phyloP scores from a whole-genome alignment of 2,329 filamentous ascomycete species.

The Rasamsonia emersonii region DNA sequence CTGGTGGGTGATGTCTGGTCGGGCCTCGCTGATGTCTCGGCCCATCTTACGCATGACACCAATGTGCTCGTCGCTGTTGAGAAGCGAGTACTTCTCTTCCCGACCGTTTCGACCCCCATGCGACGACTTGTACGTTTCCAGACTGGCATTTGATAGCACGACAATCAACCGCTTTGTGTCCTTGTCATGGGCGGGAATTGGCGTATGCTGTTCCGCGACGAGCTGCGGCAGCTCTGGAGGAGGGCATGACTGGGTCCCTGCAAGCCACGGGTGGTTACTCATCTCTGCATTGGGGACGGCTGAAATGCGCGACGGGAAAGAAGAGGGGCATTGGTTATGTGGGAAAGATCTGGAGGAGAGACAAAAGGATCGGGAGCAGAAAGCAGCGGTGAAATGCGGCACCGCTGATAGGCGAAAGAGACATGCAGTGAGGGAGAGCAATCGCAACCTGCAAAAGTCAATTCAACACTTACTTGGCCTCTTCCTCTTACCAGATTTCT shows the following conservation, averaged over 20 bases:
- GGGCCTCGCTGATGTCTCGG: slow-evolving; percentile 92
- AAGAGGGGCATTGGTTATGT: neutral
- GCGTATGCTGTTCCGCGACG: slow-evolving; percentile 82
- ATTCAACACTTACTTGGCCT: slow-evolving; percentile 33
- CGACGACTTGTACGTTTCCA: slow-evolving; percentile 93
- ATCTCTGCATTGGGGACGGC: slow-evolving; percentile 12
- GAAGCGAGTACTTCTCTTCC: slow-evolving; percentile 92
- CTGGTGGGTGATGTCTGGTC: slow-evolving; percentile 98
- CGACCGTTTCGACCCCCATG: slow-evolving; percentile 58
- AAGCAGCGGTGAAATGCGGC: too few relatives aligned
- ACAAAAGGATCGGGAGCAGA: slow-evolving; percentile 2
- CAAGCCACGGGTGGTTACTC: slow-evolving; percentile 18
- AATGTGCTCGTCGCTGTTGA: slow-evolving; percentile 99
- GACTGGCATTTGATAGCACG: slow-evolving; percentile 89
- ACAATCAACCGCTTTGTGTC: slow-evolving; percentile 88
- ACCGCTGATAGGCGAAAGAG: slow-evolving; percentile 1
- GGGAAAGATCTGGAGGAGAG: slow-evolving; percentile 4
- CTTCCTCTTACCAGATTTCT: slow-evolving; percentile 30
- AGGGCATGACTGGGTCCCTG: slow-evolving; percentile 90
- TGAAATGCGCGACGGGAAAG: slow-evolving; percentile 4
- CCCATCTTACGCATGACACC: slow-evolving; percentile 99
- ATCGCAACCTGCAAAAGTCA: too few relatives aligned
- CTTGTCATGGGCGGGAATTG: slow-evolving; percentile 80
- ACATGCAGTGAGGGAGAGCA: too few relatives aligned
- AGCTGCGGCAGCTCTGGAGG: slow-evolving; percentile 84